Conservation (phyloP, 495 filamentous ascomycete species). For the Hypomontagnella monticulosa region DNA sequence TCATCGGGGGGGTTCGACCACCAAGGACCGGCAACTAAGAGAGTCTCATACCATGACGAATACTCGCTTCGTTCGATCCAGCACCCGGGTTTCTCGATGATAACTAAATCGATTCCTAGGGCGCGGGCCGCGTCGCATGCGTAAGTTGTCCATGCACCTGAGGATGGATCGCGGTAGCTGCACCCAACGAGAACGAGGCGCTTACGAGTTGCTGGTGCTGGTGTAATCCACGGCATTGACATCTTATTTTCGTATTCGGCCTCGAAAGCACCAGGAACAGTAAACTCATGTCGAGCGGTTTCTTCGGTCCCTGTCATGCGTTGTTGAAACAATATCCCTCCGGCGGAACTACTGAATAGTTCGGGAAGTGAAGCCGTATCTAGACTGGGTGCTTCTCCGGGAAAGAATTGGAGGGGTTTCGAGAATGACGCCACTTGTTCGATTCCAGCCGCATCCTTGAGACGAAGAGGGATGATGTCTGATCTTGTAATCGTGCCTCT, state of each 20-base stretch:
- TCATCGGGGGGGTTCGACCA: conserved; percentile 46
- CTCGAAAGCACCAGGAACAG: conserved; percentile 18
- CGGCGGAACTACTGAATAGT: conserved; percentile 36
- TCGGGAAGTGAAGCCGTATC: conserved; percentile 20
- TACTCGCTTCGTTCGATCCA: conserved; percentile 56
- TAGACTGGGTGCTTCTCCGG: conserved; percentile 15
- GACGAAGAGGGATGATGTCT: conserved; percentile 42
- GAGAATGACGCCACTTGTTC: conserved; percentile 34
- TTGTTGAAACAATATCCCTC: conserved; percentile 33
- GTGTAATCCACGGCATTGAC: conserved; percentile 45
- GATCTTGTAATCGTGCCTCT: conserved; percentile 34
- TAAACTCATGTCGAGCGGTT: neutral
- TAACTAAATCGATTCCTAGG: conserved; percentile 56
- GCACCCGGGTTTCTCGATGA: conserved; percentile 58
- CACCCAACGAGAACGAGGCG: conserved; percentile 51
- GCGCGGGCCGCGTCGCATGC: conserved; percentile 52
- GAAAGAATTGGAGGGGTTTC: conserved; percentile 26
- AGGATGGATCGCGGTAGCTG: conserved; percentile 50
- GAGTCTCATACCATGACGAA: conserved; percentile 48
- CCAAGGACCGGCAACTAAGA: conserved; percentile 39
- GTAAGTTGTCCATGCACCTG: conserved; percentile 46
- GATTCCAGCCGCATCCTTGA: conserved; percentile 30
- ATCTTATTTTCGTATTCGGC: conserved; percentile 39
- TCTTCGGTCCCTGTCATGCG: neutral
- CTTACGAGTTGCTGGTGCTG: conserved; percentile 38